Evolutionary conservation across 495 filamentous ascomycete genomes (phyloP), one percentile per base, ranked within the genome.

Genomic region (Tricharina praecox): DNA sequence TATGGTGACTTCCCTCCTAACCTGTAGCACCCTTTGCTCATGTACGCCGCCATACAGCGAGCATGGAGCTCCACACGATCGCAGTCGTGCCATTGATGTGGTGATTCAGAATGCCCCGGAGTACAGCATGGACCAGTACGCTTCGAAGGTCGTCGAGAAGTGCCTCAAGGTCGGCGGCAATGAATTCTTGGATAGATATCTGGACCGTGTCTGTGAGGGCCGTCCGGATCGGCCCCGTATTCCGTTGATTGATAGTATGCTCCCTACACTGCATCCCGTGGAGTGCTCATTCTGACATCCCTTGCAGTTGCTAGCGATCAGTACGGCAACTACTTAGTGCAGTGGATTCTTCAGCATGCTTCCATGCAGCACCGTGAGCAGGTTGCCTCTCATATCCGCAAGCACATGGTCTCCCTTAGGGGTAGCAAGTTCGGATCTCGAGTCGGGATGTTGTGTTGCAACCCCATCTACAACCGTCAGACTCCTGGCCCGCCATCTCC

Each of bases 91-190:
- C 21, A 78, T 94, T 55, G 92, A 96, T 57, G 88, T 94, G 63
- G 85, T 96, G 51, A 78, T 96, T 53, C 79, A 78, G 52, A 87
- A 84, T 67, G 81, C 86, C 20, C 79, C 84, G 21, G 86, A 95
- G 63, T 97, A 96, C 65, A 95, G 87, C 66, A 94, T 93, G 80
- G 90, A 97, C 59, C 90, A 97, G 63, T 97, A 93, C 63, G 92
- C 92, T 18, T 97, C 90, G 28, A 97, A 97, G 62, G 90, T 97
- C 15, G 86, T 97, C 45, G 90, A 97, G 68, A 97, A 97, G 65
- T 97, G 90, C 52, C 74, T 97, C 51, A 97, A 97, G 71, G 93
- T 96, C 64, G 85, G 88, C 33, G 85, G 85, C 19, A 66, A 74
- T 20, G 86, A 96, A 33, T 97, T 97, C 59, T 70, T 97, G 30